phyloP scores from a whole-genome alignment of 192 early-diverging fungal species.

The Entomortierella lignicola region DNA sequence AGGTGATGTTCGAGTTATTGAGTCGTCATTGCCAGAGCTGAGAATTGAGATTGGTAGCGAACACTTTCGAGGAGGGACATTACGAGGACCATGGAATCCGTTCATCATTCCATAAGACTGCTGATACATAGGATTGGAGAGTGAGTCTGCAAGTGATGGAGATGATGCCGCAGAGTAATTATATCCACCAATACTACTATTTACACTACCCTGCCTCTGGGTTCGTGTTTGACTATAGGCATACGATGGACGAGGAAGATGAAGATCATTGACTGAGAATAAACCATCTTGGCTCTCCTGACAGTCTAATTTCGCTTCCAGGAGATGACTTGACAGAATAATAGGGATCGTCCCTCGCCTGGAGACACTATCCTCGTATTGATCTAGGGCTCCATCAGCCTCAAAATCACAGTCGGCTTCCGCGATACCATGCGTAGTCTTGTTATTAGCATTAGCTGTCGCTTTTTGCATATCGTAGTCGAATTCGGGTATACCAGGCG shows the following conservation, averaged over 20 bases:
- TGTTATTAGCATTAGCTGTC: neutral
- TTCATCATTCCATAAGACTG: constrained; percentile 11
- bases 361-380: constrained; percentile 1
- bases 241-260: constrained; percentile 34
- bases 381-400: neutral
- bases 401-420: constrained; percentile 4
- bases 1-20: neutral
- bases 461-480: neutral
- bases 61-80: constrained; percentile 23
- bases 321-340: constrained; percentile 29
- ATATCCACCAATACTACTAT: constrained; percentile 43
- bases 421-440: neutral
- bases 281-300: neutral
- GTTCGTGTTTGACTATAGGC: constrained; percentile 30
- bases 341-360: constrained; percentile 38
- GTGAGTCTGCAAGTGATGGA: constrained; percentile 45
- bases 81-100: neutral
- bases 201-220: constrained; percentile 45
- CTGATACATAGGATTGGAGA: constrained; percentile 52
- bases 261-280: constrained; percentile 15
- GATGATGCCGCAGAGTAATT: constrained; percentile 43
- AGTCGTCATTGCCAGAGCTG: constrained; percentile 12
- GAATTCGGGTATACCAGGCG: constrained; percentile 20
- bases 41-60: constrained; percentile 21
- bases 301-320: neutral